These are phyloP conservation scores for Hyaloscypha variabilis DNA, from an alignment of 495 filamentous ascomycete species.

Conservation along the genomic window DNA sequence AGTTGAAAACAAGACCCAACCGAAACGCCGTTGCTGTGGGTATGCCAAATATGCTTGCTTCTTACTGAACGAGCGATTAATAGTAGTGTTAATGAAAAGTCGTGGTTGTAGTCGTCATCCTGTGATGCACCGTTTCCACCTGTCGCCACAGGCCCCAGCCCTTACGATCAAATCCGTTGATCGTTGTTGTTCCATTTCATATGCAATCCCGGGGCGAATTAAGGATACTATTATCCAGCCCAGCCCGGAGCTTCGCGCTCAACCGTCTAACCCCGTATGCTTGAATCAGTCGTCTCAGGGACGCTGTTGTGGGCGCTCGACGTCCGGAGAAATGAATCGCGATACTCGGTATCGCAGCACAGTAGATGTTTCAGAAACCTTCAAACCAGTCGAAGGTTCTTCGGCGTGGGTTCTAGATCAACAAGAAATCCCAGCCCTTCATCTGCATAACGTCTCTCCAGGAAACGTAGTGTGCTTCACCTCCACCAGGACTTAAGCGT, in stretches of 20 bases:
- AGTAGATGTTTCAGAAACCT: constrained; percentile 4
- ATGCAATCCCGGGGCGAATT: neutral
- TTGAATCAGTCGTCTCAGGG: constrained; percentile 8
- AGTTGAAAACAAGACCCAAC: constrained; percentile 14
- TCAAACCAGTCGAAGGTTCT: constrained; percentile 13
- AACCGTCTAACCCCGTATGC: constrained; percentile 3
- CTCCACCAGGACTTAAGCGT: constrained; percentile 41
- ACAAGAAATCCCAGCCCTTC: constrained; percentile 89
- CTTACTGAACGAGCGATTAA: constrained; percentile 17
- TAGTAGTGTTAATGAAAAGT: constrained; percentile 12
- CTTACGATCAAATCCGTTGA: constrained; percentile 7
- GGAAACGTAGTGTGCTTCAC: constrained; percentile 68
- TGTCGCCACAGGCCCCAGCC: neutral
- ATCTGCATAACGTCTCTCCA: constrained; percentile 95
- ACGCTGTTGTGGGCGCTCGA: constrained; percentile 18
- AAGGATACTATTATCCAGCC: neutral
- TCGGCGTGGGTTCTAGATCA: constrained; percentile 54
- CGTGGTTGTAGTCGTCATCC: constrained; percentile 16
- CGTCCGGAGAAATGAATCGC: constrained; percentile 10
- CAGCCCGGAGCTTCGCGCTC: constrained; percentile 2
- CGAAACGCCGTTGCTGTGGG: constrained; percentile 29
- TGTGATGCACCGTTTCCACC: neutral
- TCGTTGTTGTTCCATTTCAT: neutral
- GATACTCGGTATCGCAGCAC: constrained; percentile 14
- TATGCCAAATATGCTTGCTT: constrained; percentile 15